Evolutionary conservation across 352 stramenopile species (phyloP), one percentile per base, ranked within the genome.

Genomic region (Globisporangium radiosum): DNA sequence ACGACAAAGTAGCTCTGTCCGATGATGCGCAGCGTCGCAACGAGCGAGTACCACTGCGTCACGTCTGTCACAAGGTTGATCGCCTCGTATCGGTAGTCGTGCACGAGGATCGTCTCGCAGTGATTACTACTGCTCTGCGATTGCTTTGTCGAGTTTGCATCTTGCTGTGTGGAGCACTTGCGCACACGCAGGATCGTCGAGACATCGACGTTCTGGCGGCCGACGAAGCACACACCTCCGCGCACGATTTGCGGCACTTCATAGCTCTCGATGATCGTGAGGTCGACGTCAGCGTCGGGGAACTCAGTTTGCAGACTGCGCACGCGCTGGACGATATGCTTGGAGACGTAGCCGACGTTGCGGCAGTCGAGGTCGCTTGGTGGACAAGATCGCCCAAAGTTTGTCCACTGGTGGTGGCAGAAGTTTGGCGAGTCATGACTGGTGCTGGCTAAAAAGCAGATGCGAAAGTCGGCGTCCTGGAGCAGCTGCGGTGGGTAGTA

Each of bases 21-120:
- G 19, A 57, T 19, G 2, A 14, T 39, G 2, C 73, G 57, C 0
- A 83, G 56, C 1, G 43, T 17, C 10, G 61, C 62, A 0, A 80
- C 61, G 1, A 72, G 36, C 14, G 39, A 14, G 57, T 70, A 76
- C 69, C 68, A 79, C 19, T 69, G 54, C 4, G 62, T 37, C 1
- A 57, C 65, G 48, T 78, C 63, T 2, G 66, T 66, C 40, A 59
- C 64, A 5, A 83, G 5, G 0, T 68, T 25, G 0, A 47, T 67
- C 5, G 57, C 60, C 61, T 81, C 68, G 47, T 79, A 79, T 1
- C 76, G 72, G 38, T 77, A 77, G 43, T 85, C 72, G 39, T 79
- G 60, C 9, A 84, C 55, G 9, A 68, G 74, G 5, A 79, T 33
- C 2, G 72, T 82, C 44, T 68, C 59, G 25, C 72, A 81, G 6